Conservation (phyloP, 495 filamentous ascomycete genomes). For the Sporormia fimetaria region DNA sequence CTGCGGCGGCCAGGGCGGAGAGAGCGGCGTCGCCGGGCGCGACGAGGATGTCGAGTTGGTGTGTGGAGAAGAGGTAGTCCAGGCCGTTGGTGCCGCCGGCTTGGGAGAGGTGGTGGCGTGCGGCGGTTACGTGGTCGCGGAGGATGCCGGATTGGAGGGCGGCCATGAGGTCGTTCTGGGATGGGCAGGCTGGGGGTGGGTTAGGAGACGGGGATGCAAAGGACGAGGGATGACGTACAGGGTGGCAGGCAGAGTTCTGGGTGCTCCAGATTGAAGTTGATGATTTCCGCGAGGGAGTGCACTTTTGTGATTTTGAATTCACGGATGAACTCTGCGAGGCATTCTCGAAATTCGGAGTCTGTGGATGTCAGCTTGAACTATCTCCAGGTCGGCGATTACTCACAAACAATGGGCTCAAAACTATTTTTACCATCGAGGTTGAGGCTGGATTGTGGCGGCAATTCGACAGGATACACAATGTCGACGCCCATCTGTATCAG, state of each 20-base stretch:
- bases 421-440: constrained; percentile 20
- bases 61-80: constrained; percentile 20
- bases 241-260: constrained; percentile 19
- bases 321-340: constrained; percentile 18
- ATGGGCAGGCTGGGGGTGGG: constrained; percentile 10
- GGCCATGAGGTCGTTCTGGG: constrained; percentile 24
- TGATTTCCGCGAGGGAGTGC: constrained; percentile 24
- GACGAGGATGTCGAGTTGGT: constrained; percentile 23
- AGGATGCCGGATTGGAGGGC: constrained; percentile 11
- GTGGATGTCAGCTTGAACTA: neutral
- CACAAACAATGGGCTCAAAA: constrained; percentile 25
- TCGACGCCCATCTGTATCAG: constrained; percentile 25
- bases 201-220: neutral
- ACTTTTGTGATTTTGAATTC: constrained; percentile 25
- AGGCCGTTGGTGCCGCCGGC: constrained; percentile 20
- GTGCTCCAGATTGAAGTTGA: constrained; percentile 25
- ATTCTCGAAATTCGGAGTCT: constrained; percentile 25
- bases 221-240: constrained; percentile 5
- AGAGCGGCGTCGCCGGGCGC: constrained; percentile 24
- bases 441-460: constrained; percentile 13
- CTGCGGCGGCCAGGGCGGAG: constrained; percentile 23
- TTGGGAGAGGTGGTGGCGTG: constrained; percentile 10
- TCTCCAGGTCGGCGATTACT: constrained; percentile 2
- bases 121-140: constrained; percentile 10
- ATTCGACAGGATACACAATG: constrained; percentile 22